Conservation (phyloP, 1,284 basidiomycete species). For the Malassezia globosa region DNA sequence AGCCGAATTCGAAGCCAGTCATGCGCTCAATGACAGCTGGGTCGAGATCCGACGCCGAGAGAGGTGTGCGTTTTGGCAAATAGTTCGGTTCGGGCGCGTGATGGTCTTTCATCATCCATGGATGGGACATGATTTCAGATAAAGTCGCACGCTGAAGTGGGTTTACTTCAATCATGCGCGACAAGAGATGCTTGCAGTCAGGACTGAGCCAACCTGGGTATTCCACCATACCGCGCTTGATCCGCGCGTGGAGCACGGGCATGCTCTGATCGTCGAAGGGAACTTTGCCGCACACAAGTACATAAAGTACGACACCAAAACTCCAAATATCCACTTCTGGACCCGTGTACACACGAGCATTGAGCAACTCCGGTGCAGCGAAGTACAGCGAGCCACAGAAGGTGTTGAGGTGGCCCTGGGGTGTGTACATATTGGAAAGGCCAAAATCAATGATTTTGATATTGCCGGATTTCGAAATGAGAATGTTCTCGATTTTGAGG, state of each 20-base stretch:
- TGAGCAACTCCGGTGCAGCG: slow-evolving; percentile 89
- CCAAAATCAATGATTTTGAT: slow-evolving; percentile 99
- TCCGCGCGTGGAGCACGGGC: slow-evolving; percentile 97
- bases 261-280: slow-evolving; percentile 98
- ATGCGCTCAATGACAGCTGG: slow-evolving; percentile 74
- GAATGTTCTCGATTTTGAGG: slow-evolving; percentile 98
- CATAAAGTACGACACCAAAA: slow-evolving; percentile 94
- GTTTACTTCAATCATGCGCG: slow-evolving; percentile 90
- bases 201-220: slow-evolving; percentile 88
- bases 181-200: slow-evolving; percentile 90
- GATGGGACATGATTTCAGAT: slow-evolving; percentile 74
- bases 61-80: slow-evolving; percentile 73
- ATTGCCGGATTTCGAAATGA: slow-evolving; percentile 94
- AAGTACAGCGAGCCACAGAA: slow-evolving; percentile 98
- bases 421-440: slow-evolving; percentile 90
- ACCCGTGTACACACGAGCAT: slow-evolving; percentile 89
- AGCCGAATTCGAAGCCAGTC: slow-evolving; percentile 93
- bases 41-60: slow-evolving; percentile 76
- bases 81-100: slow-evolving; percentile 68
- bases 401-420: slow-evolving; percentile 68
- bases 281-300: slow-evolving; percentile 93
- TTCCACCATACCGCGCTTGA: slow-evolving; percentile 91
- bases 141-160: slow-evolving; percentile 73
- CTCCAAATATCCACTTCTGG: slow-evolving; percentile 99
- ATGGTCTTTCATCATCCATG: slow-evolving; percentile 90